Conservation (phyloP, 2,329 filamentous ascomycete genomes). For the Teratosphaeriaceae sp. region DNA sequence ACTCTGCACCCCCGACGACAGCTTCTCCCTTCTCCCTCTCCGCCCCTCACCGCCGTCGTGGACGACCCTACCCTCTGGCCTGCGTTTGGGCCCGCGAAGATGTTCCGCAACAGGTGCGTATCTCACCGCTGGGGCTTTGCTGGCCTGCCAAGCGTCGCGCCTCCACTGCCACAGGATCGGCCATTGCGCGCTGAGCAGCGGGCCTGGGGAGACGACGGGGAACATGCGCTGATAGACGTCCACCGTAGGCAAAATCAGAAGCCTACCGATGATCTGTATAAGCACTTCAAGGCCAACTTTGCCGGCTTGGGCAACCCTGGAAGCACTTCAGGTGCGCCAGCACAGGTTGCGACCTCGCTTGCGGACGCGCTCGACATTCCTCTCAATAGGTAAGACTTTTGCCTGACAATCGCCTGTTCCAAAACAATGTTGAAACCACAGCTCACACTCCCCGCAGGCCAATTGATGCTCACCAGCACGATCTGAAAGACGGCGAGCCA, state of each 20-base stretch:
- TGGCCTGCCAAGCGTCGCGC: conserved; percentile 4
- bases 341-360: conserved; percentile 32
- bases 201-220: background rate
- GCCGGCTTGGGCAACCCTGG: conserved; percentile 27
- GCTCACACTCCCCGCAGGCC: conserved; percentile 11
- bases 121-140: background rate
- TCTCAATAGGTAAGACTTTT: conserved; percentile 36
- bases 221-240: conserved; percentile 1
- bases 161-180: conserved; percentile 7
- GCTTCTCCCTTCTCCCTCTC: background rate
- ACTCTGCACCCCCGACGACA: conserved; percentile 4
- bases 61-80: conserved; percentile 12
- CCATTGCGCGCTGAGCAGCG: no score
- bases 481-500: conserved; percentile 69
- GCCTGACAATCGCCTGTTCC: background rate
- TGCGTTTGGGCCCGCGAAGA: conserved; percentile 22
- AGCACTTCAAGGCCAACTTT: conserved; percentile 77
- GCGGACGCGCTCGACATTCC: conserved; percentile 43
- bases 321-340: conserved; percentile 40
- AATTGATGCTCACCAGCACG: conserved; percentile 19
- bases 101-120: conserved; percentile 44
- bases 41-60: background rate
- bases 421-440: conserved; percentile 4
- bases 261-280: conserved; percentile 76
- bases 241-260: conserved; percentile 61